These are phyloP conservation scores for Nemania serpens DNA, from an alignment of 2,329 filamentous ascomycete species.

Conservation along the genomic window DNA sequence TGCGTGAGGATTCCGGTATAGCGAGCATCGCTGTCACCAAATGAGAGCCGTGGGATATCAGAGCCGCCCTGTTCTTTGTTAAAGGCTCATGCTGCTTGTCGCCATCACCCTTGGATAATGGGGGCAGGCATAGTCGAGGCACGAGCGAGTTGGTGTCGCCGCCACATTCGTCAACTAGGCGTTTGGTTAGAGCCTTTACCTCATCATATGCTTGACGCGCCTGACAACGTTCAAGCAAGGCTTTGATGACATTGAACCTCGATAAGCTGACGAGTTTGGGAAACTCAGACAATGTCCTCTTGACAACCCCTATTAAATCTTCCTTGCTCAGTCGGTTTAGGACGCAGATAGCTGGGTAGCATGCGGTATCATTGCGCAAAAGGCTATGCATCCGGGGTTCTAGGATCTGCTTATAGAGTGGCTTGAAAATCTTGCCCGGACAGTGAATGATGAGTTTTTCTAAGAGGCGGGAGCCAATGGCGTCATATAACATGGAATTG, in stretches of 20 bases:
- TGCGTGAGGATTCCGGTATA: constrained; percentile 69
- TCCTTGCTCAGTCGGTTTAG: constrained; percentile 85
- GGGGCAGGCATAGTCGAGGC: constrained; percentile 55
- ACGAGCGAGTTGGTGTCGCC: constrained; percentile 53
- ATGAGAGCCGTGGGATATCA: constrained; percentile 74
- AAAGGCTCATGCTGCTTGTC: constrained; percentile 46
- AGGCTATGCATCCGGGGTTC: constrained; percentile 78
- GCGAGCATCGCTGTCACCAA: constrained; percentile 80
- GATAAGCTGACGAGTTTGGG: constrained; percentile 73
- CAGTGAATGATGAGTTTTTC: constrained; percentile 82
- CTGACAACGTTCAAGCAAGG: constrained; percentile 80
- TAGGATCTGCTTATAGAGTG: constrained; percentile 79
- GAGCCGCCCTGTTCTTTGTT: constrained; percentile 61
- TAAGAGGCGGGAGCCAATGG: constrained; percentile 85
- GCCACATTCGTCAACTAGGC: constrained; percentile 54
- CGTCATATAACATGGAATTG: constrained; percentile 85
- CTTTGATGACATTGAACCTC: constrained; percentile 78
- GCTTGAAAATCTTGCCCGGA: constrained; percentile 90
- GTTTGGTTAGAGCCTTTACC: constrained; percentile 53
- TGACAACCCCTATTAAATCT: constrained; percentile 75
- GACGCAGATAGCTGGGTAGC: constrained; percentile 82
- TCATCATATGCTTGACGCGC: constrained; percentile 65
- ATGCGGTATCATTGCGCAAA: constrained; percentile 86
- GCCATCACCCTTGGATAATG: constrained; percentile 39
- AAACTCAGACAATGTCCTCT: constrained; percentile 74